A percentile compares a stretch with the other conserved stretches of the same genome.
Evolutionary conservation across 176 grass and related monocot genomes (phyloP).

Genomic region (Stipa capillata): DNA sequence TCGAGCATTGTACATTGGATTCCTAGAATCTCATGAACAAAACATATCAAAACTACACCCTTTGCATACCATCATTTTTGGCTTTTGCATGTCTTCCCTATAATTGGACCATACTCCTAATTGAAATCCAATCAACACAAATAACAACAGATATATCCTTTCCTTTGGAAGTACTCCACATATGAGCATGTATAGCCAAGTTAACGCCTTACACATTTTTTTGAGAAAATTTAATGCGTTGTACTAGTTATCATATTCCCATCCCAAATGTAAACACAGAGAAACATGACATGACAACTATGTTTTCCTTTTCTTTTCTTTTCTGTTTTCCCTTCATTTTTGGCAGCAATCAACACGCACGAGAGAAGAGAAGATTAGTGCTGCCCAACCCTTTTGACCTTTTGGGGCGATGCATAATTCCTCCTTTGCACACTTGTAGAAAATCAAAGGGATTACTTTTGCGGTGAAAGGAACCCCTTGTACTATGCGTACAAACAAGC

Average conservation of each 20-base stretch:
- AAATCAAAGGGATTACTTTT: background rate
- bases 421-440: constrained; percentile 6
- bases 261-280: background rate
- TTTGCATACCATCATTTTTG: background rate
- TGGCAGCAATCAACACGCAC: background rate
- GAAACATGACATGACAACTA: background rate
- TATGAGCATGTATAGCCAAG: background rate
- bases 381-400: background rate
- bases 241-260: background rate
- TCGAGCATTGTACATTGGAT: background rate
- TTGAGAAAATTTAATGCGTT: background rate
- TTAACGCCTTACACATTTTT: background rate
- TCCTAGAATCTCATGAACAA: background rate
- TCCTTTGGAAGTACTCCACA: background rate
- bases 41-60: background rate
- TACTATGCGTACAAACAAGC: constrained; percentile 12
- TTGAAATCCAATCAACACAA: background rate
- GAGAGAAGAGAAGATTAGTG: background rate
- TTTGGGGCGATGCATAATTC: background rate
- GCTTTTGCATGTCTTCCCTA: background rate
- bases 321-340: too few relatives aligned
- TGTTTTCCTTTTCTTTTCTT: background rate
- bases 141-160: background rate
- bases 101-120: background rate
- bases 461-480: constrained; percentile 11